phyloP scores from a whole-genome alignment of 768 basidiomycete species.

The Ramaria sp. region DNA sequence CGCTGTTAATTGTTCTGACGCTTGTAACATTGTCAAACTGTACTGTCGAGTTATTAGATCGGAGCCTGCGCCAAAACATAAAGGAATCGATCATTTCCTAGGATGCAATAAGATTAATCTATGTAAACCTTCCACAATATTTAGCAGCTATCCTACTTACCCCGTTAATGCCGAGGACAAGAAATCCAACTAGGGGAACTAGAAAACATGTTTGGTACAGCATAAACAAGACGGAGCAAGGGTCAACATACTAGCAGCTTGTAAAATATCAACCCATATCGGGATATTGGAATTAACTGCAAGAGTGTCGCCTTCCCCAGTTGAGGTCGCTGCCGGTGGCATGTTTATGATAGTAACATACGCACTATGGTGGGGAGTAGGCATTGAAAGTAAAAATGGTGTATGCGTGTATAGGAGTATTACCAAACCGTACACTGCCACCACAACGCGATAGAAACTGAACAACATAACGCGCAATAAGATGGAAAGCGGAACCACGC shows the following conservation, averaged over 20 bases:
- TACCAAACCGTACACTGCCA: too few relatives aligned
- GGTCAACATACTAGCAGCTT: too few relatives aligned
- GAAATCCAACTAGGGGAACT: background rate
- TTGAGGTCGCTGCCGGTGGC: too few relatives aligned
- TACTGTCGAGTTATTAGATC: background rate
- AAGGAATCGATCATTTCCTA: slow-evolving; percentile 1
- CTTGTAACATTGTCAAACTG: background rate
- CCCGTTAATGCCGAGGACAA: background rate
- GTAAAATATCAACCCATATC: too few relatives aligned
- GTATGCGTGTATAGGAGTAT: background rate
- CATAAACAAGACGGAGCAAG: background rate
- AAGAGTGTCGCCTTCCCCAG: too few relatives aligned
- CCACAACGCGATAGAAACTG: background rate
- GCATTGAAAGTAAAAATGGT: background rate
- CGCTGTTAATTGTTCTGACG: background rate
- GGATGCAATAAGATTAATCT: too few relatives aligned
- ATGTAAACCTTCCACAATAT: background rate
- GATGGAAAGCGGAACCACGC: too few relatives aligned
- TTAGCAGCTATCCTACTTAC: background rate
- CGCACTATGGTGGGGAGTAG: too few relatives aligned
- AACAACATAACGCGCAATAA: too few relatives aligned
- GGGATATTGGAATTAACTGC: too few relatives aligned
- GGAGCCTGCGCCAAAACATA: too few relatives aligned
- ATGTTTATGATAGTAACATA: too few relatives aligned
- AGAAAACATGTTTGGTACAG: background rate